phyloP scores from a whole-genome alignment of 345 rosid species.

The Syzygium aqueum region DNA sequence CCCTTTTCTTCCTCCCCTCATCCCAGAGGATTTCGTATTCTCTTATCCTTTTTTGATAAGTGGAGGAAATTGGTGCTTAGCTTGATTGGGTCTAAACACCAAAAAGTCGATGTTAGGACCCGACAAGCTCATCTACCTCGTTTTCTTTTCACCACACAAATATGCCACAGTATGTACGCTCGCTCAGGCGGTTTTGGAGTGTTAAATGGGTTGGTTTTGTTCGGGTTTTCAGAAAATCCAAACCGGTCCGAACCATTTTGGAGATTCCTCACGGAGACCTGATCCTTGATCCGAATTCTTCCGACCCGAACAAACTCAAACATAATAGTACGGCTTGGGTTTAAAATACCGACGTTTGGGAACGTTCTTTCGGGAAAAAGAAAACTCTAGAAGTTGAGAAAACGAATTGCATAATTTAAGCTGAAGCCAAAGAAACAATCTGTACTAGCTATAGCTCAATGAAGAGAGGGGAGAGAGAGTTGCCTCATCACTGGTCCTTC shows the following conservation, averaged over 20 bases:
- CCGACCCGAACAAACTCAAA: not conserved
- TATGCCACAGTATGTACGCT: not conserved
- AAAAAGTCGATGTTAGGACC: not conserved
- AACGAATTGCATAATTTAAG: not conserved
- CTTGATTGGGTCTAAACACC: not conserved
- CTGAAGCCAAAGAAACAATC: not conserved
- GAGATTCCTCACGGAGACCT: not conserved
- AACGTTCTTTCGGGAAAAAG: not conserved
- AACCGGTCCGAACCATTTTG: not conserved
- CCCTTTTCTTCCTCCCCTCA: not conserved
- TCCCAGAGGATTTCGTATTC: not conserved
- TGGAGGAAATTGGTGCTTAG: not conserved
- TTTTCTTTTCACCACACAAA: not conserved
- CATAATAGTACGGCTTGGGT: not conserved
- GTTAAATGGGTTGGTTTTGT: not conserved
- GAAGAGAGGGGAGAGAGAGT: not conserved
- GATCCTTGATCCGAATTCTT: not conserved
- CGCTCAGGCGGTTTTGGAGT: not conserved
- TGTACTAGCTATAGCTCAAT: not conserved
- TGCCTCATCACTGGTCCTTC: not conserved
- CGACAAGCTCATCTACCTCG: not conserved
- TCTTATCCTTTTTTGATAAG: not conserved
- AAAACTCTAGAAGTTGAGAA: not conserved
- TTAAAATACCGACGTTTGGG: not conserved
- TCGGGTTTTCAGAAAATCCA: not conserved